Evolutionary conservation across 1,284 basidiomycete species (phyloP).

Genomic region (Fomitiporia mediterranea): DNA sequence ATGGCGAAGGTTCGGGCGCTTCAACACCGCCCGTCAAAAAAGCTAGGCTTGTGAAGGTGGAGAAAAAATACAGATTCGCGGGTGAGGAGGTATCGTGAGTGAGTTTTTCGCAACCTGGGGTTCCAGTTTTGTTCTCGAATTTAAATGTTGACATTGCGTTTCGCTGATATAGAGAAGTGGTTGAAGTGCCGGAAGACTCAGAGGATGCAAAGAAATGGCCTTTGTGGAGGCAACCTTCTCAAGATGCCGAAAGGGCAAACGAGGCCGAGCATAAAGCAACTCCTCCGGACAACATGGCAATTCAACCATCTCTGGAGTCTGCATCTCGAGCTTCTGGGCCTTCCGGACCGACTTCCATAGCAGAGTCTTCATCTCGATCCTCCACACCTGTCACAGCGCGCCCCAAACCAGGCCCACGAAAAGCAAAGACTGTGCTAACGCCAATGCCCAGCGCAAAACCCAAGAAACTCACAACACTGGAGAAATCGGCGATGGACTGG

Average conservation of each 20-base stretch:
- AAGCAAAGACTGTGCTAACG: constrained; percentile 50
- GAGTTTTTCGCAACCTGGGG: constrained; percentile 1
- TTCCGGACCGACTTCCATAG: constrained; percentile 12
- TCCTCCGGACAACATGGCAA: not conserved
- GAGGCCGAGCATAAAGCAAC: not conserved
- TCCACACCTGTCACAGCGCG: constrained; percentile 19
- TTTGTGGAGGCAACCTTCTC: constrained; percentile 35
- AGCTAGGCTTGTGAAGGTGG: constrained; percentile 53
- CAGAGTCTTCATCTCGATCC: constrained; percentile 6
- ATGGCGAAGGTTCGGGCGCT: constrained; percentile 15
- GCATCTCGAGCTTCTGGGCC: constrained; percentile 10
- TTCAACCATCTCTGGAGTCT: constrained; percentile 16
- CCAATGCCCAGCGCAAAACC: constrained; percentile 49
- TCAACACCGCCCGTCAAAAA: constrained; percentile 17
- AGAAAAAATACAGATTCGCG: constrained; percentile 66
- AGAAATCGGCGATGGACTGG: constrained; percentile 85
- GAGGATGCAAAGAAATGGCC: constrained; percentile 73
- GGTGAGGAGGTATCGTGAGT: constrained; percentile 69
- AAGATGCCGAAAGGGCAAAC: not conserved
- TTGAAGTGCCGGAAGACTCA: constrained; percentile 66
- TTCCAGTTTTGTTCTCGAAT: not conserved
- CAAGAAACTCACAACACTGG: constrained; percentile 74
- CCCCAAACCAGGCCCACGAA: constrained; percentile 56
- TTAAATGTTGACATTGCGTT: constrained; percentile 21
- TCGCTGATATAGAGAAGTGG: constrained; percentile 50